Conservation (phyloP, 768 basidiomycete species). For the Boletus patriciae region DNA sequence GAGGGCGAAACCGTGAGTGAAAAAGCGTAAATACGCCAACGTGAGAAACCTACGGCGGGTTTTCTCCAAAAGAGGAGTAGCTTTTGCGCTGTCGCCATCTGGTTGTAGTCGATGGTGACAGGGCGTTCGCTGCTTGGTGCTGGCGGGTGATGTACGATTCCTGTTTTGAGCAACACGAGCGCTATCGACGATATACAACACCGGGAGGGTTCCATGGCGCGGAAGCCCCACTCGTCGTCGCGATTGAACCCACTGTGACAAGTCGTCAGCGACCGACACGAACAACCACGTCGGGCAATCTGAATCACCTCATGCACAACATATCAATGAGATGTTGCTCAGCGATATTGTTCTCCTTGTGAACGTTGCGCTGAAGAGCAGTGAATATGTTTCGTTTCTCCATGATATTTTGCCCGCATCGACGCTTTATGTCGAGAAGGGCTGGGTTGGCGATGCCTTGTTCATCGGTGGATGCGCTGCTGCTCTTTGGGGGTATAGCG, state of each 20-base stretch:
- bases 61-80: constrained; percentile 97
- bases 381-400: constrained; percentile 94
- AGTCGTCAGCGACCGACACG: constrained; percentile 10
- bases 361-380: constrained; percentile 96
- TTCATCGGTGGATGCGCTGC: constrained; percentile 63
- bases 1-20: not conserved
- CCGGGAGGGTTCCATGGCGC: constrained; percentile 91
- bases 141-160: constrained; percentile 71
- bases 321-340: constrained; percentile 99
- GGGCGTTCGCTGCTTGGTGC: constrained; percentile 57
- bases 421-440: constrained; percentile 78
- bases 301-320: constrained; percentile 93
- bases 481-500: constrained; percentile 80
- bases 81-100: constrained; percentile 98
- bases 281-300: constrained; percentile 2
- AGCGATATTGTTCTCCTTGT: constrained; percentile 98
- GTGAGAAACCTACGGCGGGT: constrained; percentile 77
- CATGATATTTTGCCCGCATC: constrained; percentile 85
- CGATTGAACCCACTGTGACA: constrained; percentile 80
- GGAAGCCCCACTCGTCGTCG: constrained; percentile 98
- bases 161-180: constrained; percentile 94
- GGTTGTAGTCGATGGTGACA: constrained; percentile 83
- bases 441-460: constrained; percentile 78
- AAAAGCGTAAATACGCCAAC: not conserved
- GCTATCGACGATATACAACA: constrained; percentile 99